A percentile compares a stretch with the other conserved stretches of the same genome.
phyloP scores from a whole-genome alignment of 2,329 filamentous ascomycete genomes.

The Diaporthe eres region DNA sequence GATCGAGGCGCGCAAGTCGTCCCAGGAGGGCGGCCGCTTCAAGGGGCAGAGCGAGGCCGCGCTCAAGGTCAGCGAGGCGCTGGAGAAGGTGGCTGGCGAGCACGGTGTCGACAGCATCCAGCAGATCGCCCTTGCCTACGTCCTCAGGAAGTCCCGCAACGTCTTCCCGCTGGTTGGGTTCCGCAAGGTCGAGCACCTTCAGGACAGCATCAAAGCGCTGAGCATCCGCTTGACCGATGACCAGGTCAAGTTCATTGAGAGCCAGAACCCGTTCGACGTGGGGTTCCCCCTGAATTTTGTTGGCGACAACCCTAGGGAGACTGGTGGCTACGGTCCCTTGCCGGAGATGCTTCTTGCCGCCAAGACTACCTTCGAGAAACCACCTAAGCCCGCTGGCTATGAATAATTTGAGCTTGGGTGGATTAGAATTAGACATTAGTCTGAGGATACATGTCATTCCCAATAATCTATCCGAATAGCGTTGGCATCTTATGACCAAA shows the following conservation, averaged over 20 bases:
- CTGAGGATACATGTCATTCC: no score
- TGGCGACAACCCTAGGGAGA: constrained; percentile 51
- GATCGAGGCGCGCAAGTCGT: constrained; percentile 42
- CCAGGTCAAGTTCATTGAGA: constrained; percentile 77
- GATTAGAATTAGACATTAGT: not conserved
- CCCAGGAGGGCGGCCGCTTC: constrained; percentile 52
- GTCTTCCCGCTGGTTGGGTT: constrained; percentile 82
- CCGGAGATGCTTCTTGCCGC: not conserved
- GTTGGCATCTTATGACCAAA: not conserved
- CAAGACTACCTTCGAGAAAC: not conserved
- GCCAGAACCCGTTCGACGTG: constrained; percentile 70
- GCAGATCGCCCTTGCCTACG: constrained; percentile 77
- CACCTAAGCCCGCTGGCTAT: constrained; percentile 14
- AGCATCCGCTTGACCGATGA: constrained; percentile 69
- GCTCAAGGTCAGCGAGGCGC: constrained; percentile 59
- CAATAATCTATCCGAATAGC: not conserved
- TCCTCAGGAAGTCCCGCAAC: constrained; percentile 78
- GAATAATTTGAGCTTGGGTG: not conserved
- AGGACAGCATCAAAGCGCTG: constrained; percentile 78
- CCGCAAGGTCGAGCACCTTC: constrained; percentile 77
- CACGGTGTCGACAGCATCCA: constrained; percentile 60
- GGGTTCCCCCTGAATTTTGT: constrained; percentile 78
- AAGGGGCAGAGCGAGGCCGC: constrained; percentile 65
- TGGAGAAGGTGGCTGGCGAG: constrained; percentile 65
- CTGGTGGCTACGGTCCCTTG: not conserved